Conservation (phyloP, 345 rosid species). For the Trapa bicornis region DNA sequence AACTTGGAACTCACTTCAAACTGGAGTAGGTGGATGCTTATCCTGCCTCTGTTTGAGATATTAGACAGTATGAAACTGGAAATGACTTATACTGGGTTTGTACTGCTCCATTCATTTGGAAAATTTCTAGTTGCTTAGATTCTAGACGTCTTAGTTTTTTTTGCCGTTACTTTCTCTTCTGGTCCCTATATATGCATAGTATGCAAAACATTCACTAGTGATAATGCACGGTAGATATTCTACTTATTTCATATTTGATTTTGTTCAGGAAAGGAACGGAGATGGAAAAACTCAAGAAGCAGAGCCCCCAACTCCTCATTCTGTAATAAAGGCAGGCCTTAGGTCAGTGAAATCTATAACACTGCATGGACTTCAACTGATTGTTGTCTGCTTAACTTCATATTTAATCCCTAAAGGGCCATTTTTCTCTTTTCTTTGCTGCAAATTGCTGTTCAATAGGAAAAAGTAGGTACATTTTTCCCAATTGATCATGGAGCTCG, state of each 20-base stretch:
- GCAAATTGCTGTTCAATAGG: not conserved
- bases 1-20: not conserved
- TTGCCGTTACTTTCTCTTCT: not conserved
- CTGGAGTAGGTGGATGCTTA: not conserved
- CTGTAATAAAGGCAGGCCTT: slow-evolving; percentile 63
- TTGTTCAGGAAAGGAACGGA: slow-evolving; percentile 71
- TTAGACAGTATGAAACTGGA: not conserved
- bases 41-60: not conserved
- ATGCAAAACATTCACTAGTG: not conserved
- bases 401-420: not conserved
- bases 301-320: slow-evolving; percentile 93
- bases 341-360: slow-evolving; percentile 36
- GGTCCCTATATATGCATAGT: not conserved
- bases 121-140: not conserved
- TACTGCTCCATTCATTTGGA: not conserved
- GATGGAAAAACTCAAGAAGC: slow-evolving; percentile 75
- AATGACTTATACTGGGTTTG: not conserved
- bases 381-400: not conserved
- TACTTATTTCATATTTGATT: not conserved
- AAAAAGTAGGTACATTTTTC: not conserved
- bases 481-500: not conserved
- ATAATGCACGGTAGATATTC: not conserved
- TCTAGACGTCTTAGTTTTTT: not conserved
- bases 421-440: not conserved
- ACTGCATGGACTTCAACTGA: not conserved